phyloP scores from a whole-genome alignment of 1,139 yeast genomes.

The Magnusiomyces ingens region DNA sequence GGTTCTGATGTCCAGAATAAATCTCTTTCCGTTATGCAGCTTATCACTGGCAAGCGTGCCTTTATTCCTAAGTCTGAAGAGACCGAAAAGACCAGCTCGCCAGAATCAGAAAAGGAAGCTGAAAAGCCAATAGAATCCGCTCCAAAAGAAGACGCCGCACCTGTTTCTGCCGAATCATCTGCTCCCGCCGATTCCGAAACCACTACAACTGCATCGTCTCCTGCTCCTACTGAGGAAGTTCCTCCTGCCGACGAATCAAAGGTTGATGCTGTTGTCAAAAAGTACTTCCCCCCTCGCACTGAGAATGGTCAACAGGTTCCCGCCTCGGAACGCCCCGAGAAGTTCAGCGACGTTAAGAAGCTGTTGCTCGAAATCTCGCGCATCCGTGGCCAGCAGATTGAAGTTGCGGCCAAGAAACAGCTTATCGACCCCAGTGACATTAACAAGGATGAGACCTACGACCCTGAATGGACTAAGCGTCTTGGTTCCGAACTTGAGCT shows the following conservation, averaged over 20 bases:
- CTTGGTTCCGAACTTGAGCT: constrained; percentile 42
- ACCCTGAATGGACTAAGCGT: constrained; percentile 52
- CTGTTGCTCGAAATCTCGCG: constrained; percentile 50
- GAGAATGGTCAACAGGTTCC: constrained; percentile 17
- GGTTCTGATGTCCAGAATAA: constrained; percentile 21
- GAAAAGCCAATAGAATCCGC: constrained; percentile 9
- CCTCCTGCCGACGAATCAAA: constrained; percentile 14
- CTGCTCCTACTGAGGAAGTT: constrained; percentile 9
- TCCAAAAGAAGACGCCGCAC: constrained; percentile 2
- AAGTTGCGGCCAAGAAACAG: constrained; percentile 32
- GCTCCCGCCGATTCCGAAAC: constrained; percentile 13
- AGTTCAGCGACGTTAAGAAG: constrained; percentile 41
- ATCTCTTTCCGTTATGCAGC: constrained; percentile 23
- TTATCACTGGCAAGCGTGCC: constrained; percentile 24
- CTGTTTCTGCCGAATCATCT: constrained; percentile 12
- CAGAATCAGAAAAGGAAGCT: constrained; percentile 4
- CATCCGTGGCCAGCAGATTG: constrained; percentile 44
- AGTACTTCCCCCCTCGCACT: constrained; percentile 18
- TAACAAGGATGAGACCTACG: constrained; percentile 36
- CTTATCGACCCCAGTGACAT: constrained; percentile 25
- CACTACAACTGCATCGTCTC: constrained; percentile 10
- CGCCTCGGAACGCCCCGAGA: constrained; percentile 17
- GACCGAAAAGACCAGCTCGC: constrained; percentile 1
- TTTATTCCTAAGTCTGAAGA: constrained; percentile 10
- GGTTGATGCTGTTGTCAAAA: constrained; percentile 17